Conservation (phyloP, 352 stramenopile genomes). For the Phytophthora foliorum region DNA sequence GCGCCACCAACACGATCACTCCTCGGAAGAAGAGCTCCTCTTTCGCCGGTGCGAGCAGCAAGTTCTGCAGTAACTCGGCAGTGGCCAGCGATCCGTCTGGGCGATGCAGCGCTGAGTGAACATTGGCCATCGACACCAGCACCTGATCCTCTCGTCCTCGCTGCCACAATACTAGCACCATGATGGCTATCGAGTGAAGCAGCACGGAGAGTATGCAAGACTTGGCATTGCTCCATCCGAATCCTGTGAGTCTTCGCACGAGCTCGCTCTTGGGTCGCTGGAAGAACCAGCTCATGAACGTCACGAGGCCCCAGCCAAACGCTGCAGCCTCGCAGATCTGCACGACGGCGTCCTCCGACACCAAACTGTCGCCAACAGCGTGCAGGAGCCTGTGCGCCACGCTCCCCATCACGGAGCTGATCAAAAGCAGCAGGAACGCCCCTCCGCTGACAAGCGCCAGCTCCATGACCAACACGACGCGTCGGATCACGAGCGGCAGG, state of each 20-base stretch:
- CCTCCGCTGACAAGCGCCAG: conserved; percentile 37
- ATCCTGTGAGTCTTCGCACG: conserved; percentile 22
- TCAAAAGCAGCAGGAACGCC: conserved; percentile 49
- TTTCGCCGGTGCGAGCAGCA: conserved; percentile 55
- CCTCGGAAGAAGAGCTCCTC: conserved; percentile 81
- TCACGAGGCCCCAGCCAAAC: conserved; percentile 44
- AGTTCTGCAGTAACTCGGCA: conserved; percentile 27
- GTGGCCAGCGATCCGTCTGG: conserved; percentile 19
- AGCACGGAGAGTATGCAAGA: conserved; percentile 23
- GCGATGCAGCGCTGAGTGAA: conserved; percentile 17
- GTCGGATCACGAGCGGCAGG: conserved; percentile 28
- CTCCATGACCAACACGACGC: conserved; percentile 58
- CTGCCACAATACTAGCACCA: conserved; percentile 20
- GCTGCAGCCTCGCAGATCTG: conserved; percentile 20
- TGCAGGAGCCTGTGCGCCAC: conserved; percentile 25
- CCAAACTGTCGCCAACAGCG: background rate
- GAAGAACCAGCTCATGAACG: conserved; percentile 52
- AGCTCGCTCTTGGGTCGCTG: conserved; percentile 21
- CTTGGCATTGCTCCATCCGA: conserved; percentile 12
- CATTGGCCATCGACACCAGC: conserved; percentile 39
- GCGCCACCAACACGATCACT: conserved; percentile 50
- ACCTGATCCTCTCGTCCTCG: conserved; percentile 1
- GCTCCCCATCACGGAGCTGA: conserved; percentile 25
- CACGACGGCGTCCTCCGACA: background rate
- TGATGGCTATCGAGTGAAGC: conserved; percentile 20